Evolutionary conservation across 306 rosid species (phyloP).

Genomic region (Morella rubra): DNA sequence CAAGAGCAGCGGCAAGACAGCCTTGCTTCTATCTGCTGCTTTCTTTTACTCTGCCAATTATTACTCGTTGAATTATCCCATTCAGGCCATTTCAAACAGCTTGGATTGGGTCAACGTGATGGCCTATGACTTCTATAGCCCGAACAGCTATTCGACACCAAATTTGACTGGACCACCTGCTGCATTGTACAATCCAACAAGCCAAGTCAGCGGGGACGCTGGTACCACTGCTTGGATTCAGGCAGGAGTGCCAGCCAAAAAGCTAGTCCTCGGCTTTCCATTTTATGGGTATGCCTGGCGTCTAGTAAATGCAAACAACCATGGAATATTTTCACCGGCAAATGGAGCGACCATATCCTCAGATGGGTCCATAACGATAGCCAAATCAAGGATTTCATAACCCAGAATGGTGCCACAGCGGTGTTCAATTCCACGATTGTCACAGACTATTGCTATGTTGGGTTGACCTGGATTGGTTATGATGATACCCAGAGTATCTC

Average conservation of each 20-base stretch:
- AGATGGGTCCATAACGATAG: conserved; percentile 18
- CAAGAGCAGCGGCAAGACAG: background rate
- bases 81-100: conserved; percentile 18
- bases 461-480: conserved; percentile 48
- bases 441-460: conserved; percentile 33
- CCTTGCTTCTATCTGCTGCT: conserved; percentile 34
- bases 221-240: conserved; percentile 22
- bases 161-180: conserved; percentile 34
- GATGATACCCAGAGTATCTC: conserved; percentile 35
- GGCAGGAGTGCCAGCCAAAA: conserved; percentile 31
- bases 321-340: conserved; percentile 32
- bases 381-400: conserved; percentile 23
- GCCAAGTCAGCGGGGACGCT: conserved; percentile 19
- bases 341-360: conserved; percentile 25
- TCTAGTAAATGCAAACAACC: conserved; percentile 14
- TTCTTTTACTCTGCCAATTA: conserved; percentile 29
- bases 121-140: conserved; percentile 46
- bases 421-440: conserved; percentile 27
- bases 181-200: conserved; percentile 25
- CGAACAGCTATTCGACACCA: conserved; percentile 13
- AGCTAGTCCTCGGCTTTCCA: conserved; percentile 40
- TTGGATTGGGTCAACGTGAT: conserved; percentile 46
- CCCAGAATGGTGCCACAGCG: background rate
- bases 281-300: conserved; percentile 43
- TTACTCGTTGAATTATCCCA: conserved; percentile 20